phyloP scores from a whole-genome alignment of 2,329 filamentous ascomycete species.

The Annulohypoxylon truncatum region DNA sequence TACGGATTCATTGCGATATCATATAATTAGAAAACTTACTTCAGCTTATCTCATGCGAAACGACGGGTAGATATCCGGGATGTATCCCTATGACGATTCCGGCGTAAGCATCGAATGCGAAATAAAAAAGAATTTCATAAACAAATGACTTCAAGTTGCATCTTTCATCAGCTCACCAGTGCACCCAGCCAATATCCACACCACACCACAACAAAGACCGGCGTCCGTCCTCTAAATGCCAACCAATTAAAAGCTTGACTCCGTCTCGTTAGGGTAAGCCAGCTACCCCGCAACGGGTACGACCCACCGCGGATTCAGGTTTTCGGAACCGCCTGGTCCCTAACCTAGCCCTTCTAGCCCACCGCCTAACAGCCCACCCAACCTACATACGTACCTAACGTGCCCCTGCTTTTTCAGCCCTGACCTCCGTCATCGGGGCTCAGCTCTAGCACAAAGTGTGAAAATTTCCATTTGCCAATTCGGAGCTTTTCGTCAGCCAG shows the following conservation, averaged over 20 bases:
- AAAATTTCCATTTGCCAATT: constrained; percentile 33
- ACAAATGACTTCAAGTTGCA: constrained; percentile 1
- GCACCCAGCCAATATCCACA: background rate
- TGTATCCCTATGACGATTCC: background rate
- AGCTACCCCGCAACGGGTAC: constrained; percentile 32
- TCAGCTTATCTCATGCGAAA: background rate
- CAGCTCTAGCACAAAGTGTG: constrained; percentile 23
- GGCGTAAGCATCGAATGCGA: background rate
- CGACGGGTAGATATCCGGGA: background rate
- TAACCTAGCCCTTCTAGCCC: background rate
- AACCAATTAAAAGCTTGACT: constrained; percentile 28
- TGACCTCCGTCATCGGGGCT: constrained; percentile 39
- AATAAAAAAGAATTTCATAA: background rate
- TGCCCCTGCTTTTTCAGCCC: background rate
- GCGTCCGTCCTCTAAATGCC: background rate
- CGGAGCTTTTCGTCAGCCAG: constrained; percentile 13
- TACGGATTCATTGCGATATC: background rate
- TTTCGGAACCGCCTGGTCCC: background rate
- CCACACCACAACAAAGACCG: background rate
- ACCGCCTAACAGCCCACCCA: background rate
- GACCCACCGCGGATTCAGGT: constrained; percentile 11
- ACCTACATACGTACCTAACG: background rate
- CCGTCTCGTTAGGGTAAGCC: constrained; percentile 36
- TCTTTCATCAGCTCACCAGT: background rate
- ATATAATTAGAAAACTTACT: constrained; percentile 1